Percentiles rank a stretch among this genome's conserved stretches.
phyloP scores from a whole-genome alignment of 2,329 filamentous ascomycete species.

The Sphaerostilbella broomeana region DNA sequence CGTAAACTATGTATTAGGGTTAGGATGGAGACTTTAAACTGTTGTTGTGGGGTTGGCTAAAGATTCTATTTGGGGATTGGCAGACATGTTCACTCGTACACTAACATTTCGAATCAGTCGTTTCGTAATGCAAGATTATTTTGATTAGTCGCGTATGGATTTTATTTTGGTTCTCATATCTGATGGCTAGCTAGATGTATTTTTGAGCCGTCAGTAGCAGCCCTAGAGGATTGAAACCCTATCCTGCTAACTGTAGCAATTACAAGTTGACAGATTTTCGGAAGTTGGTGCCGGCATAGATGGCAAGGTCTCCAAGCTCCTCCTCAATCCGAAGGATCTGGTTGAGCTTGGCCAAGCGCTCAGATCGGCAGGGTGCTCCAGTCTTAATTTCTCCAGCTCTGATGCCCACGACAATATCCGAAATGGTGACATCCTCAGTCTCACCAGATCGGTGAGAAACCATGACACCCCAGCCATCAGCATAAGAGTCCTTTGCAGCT shows the following conservation, averaged over 20 bases:
- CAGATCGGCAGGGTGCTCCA: slow-evolving; percentile 89
- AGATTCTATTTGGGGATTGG: no score
- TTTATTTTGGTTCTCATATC: no score
- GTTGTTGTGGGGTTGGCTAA: no score
- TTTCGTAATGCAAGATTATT: no score
- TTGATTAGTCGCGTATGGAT: no score
- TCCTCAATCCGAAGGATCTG: slow-evolving; percentile 99
- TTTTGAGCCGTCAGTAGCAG: no score
- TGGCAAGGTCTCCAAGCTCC: slow-evolving; percentile 84
- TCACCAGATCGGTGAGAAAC: slow-evolving; percentile 98
- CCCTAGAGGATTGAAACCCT: no score
- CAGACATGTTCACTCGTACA: no score
- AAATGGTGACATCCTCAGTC: slow-evolving; percentile 99
- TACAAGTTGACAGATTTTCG: slow-evolving; percentile 84
- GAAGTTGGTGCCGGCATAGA: slow-evolving; percentile 92
- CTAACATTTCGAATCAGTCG: no score
- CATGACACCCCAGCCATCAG: slow-evolving; percentile 97
- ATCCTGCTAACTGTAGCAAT: slow-evolving; percentile 25
- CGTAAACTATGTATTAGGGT: no score
- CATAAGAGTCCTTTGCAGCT: slow-evolving; percentile 97
- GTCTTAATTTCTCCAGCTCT: slow-evolving; percentile 98
- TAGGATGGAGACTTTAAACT: no score
- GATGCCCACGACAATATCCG: slow-evolving; percentile 95
- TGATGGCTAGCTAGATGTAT: no score
- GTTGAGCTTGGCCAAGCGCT: slow-evolving; percentile 99